phyloP scores from a whole-genome alignment of 176 grass and related monocot genomes.

The Carex scoparia region DNA sequence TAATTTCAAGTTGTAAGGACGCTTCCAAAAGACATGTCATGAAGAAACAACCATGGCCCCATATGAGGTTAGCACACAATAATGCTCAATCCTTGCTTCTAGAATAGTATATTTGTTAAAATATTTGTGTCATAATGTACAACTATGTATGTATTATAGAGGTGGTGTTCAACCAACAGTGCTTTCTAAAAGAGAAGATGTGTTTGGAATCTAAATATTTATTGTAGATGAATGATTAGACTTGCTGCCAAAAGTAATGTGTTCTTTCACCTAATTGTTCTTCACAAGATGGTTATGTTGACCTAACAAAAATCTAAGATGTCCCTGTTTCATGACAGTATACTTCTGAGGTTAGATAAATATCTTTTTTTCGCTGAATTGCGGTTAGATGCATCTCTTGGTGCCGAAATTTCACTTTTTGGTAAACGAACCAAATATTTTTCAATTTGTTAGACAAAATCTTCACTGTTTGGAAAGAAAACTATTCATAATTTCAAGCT shows the following conservation, averaged over 20 bases:
- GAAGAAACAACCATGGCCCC: background rate
- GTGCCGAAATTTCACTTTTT: background rate
- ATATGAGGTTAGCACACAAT: slow-evolving; percentile 11
- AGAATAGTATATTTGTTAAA: background rate
- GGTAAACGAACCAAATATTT: background rate
- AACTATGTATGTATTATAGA: background rate
- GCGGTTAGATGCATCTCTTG: background rate
- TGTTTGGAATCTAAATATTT: slow-evolving; percentile 1
- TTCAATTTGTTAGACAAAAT: too few species aligned
- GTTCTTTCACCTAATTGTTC: slow-evolving; percentile 12
- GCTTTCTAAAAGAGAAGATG: background rate
- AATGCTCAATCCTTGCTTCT: background rate
- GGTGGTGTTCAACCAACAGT: slow-evolving; percentile 8
- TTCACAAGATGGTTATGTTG: background rate
- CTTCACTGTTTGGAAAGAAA: background rate
- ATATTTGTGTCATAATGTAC: background rate
- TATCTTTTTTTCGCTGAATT: background rate
- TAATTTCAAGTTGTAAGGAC: slow-evolving; percentile 1
- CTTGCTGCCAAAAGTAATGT: slow-evolving; percentile 5
- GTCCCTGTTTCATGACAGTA: slow-evolving; percentile 10
- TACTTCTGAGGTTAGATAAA: background rate
- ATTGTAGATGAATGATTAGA: slow-evolving; percentile 21
- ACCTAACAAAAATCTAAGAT: slow-evolving; percentile 16
- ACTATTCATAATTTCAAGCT: background rate
- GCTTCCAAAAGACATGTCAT: background rate